Conservation (phyloP, 192 early-diverging fungal genomes). For the Podila minutissima region DNA sequence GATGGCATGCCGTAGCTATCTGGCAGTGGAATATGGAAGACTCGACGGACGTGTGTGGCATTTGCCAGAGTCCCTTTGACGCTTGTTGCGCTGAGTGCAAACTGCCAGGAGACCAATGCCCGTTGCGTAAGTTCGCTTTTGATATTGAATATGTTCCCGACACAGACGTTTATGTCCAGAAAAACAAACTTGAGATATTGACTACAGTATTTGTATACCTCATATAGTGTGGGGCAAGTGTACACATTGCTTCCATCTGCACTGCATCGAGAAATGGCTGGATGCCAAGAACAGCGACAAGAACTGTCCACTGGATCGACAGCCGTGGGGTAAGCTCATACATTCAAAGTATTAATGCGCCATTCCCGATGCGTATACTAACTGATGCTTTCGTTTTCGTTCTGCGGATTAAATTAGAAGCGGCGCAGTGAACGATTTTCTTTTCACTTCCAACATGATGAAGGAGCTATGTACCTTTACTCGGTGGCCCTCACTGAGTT, state of each 20-base stretch:
- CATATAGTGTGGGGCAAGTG: conserved; percentile 89
- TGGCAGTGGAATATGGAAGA: conserved; percentile 89
- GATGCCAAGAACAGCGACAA: conserved; percentile 72
- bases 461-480: no score
- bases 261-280: conserved; percentile 90
- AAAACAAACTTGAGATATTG: no score
- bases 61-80: conserved; percentile 89
- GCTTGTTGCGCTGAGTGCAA: conserved; percentile 87
- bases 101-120: conserved; percentile 88
- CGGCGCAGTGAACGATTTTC: background rate
- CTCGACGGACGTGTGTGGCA: conserved; percentile 91
- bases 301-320: conserved; percentile 91
- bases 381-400: background rate
- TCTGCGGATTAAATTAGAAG: background rate
- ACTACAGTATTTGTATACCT: background rate
- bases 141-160: background rate
- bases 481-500: no score
- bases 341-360: background rate
- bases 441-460: no score
- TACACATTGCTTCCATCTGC: conserved; percentile 93
- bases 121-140: conserved; percentile 62
- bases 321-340: conserved; percentile 68
- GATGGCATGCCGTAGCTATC: conserved; percentile 85
- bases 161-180: no score
- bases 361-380: no score